These are phyloP conservation scores for Naganishia onofrii DNA, from an alignment of 768 basidiomycete species.

Conservation along the genomic window DNA sequence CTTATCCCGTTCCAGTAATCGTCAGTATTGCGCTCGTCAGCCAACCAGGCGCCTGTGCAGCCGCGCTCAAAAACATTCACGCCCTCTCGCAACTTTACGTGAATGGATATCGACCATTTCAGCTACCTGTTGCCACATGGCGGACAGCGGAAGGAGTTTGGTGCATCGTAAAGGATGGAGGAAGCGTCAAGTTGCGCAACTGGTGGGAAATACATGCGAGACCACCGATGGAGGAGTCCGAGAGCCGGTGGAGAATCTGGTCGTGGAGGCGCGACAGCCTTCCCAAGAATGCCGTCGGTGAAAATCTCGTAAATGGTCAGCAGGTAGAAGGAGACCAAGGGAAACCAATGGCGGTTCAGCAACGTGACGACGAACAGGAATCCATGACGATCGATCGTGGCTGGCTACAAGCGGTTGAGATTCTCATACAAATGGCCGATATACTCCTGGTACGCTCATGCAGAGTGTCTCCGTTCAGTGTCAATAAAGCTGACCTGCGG, in stretches of 20 bases:
- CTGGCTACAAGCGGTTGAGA: conserved; percentile 20
- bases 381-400: conserved; percentile 2
- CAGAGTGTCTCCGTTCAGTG: not conserved
- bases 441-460: conserved; percentile 3
- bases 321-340: not conserved
- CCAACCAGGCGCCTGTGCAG: conserved; percentile 5
- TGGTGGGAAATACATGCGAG: conserved; percentile 23
- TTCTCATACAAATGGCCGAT: conserved; percentile 28
- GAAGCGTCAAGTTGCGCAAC: not conserved
- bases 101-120: conserved; percentile 6
- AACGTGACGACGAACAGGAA: conserved; percentile 25
- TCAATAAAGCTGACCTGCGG: not conserved
- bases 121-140: conserved; percentile 8
- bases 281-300: not conserved
- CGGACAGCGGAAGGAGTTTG: conserved; percentile 24
- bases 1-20: not conserved
- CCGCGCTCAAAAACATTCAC: not conserved
- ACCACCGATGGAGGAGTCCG: not conserved
- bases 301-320: not conserved
- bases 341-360: conserved; percentile 1
- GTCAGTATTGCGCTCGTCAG: conserved; percentile 2
- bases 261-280: conserved; percentile 2
- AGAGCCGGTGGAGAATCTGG: conserved; percentile 18
- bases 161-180: conserved; percentile 13
- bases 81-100: not conserved